phyloP scores from a whole-genome alignment of 768 basidiomycete genomes.

The Polyporus arcularius region DNA sequence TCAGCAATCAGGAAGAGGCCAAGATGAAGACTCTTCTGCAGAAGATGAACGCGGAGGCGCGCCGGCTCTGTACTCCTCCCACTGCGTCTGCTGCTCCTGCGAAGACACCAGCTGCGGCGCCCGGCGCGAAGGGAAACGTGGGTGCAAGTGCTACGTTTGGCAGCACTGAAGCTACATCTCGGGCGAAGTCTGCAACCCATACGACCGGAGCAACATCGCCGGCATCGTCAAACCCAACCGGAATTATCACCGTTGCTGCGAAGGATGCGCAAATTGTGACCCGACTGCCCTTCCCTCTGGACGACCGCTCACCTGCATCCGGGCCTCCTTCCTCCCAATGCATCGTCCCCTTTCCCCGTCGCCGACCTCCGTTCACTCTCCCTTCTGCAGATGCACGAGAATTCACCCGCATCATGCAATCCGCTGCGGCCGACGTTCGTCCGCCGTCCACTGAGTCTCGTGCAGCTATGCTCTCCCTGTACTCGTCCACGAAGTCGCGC shows the following conservation, averaged over 20 bases:
- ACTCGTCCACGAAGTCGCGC: slow-evolving; percentile 9
- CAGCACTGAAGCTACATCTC: slow-evolving; percentile 17
- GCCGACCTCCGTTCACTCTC: slow-evolving; percentile 11
- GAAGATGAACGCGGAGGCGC: slow-evolving; percentile 9
- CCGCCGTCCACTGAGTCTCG: slow-evolving; percentile 10
- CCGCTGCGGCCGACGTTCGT: slow-evolving; percentile 8
- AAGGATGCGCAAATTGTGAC: slow-evolving; percentile 11
- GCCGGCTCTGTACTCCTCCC: slow-evolving; percentile 1
- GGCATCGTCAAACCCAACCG: no score
- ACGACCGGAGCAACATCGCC: neutral
- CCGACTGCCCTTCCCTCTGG: slow-evolving; percentile 7
- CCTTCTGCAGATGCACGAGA: slow-evolving; percentile 9
- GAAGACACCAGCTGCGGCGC: neutral
- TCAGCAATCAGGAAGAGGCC: slow-evolving; percentile 14
- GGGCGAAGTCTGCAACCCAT: slow-evolving; percentile 2
- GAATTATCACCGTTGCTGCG: neutral
- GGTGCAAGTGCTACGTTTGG: slow-evolving; percentile 15
- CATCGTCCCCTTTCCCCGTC: slow-evolving; percentile 10
- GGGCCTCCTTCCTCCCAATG: slow-evolving; percentile 5
- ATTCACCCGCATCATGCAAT: slow-evolving; percentile 14
- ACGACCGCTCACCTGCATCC: neutral
- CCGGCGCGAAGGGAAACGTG: neutral
- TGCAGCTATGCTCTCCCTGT: slow-evolving; percentile 15
- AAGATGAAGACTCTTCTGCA: slow-evolving; percentile 9
- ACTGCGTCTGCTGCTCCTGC: neutral